Evolutionary conservation across 306 rosid species (phyloP).

Genomic region (Cotoneaster glaucophyllus): DNA sequence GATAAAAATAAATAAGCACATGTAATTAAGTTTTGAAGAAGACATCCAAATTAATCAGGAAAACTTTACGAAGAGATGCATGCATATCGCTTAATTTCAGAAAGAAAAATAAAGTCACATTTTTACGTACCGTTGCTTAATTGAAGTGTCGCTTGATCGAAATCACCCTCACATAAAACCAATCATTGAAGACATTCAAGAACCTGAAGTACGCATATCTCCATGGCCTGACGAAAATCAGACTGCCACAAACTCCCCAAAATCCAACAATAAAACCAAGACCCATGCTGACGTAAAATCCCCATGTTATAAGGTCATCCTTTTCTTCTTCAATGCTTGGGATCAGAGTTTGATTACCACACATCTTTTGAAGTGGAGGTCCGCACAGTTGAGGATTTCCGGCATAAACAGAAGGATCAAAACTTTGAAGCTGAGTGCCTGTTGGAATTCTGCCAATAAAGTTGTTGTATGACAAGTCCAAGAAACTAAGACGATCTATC

Average conservation of each 20-base stretch:
- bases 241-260: conserved; percentile 26
- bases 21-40: not conserved
- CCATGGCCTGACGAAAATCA: conserved; percentile 1
- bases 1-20: not conserved
- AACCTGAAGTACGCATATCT: conserved; percentile 10
- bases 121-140: no score
- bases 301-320: not conserved
- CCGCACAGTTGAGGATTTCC: not conserved
- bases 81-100: conserved; percentile 16
- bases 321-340: not conserved
- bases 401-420: not conserved
- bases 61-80: no score
- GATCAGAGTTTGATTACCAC: not conserved
- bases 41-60: not conserved
- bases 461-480: not conserved
- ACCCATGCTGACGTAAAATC: conserved; percentile 9
- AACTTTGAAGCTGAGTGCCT: not conserved
- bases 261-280: conserved; percentile 14
- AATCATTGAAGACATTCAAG: not conserved
- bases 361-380: not conserved
- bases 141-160: not conserved
- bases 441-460: not conserved
- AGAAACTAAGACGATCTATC: not conserved
- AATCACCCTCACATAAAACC: not conserved
- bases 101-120: not conserved